Percentiles rank a stretch among this genome's conserved stretches.
Conservation (phyloP, 208 protist genomes). For the Crithidia bombi region DNA sequence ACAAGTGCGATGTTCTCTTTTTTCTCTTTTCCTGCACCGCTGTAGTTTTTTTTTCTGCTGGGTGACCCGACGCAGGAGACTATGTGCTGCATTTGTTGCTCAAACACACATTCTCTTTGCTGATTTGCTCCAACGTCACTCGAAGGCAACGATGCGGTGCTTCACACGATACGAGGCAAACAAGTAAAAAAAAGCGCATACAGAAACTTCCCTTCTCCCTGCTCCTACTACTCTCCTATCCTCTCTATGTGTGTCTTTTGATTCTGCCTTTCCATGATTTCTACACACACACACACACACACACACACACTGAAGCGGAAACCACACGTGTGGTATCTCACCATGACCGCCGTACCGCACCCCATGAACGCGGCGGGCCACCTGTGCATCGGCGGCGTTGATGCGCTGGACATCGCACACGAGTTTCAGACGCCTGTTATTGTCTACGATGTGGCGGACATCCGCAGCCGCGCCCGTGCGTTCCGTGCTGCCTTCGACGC, state of each 20-base stretch:
- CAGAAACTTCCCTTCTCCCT: too few species aligned
- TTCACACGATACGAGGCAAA: neutral
- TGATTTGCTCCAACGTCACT: too few species aligned
- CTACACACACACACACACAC: conserved; percentile 6
- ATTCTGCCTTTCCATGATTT: too few species aligned
- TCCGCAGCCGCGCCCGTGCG: conserved; percentile 5
- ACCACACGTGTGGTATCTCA: neutral
- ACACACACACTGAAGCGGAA: conserved; percentile 5
- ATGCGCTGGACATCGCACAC: neutral
- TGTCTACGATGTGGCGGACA: conserved; percentile 16
- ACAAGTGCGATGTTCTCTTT: neutral
- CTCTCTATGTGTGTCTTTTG: too few species aligned
- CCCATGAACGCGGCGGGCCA: conserved; percentile 10
- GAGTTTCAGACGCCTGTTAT: conserved; percentile 7
- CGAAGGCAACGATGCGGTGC: too few species aligned
- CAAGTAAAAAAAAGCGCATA: neutral
- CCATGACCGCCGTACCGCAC: neutral
- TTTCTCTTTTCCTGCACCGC: neutral
- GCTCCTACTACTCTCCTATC: too few species aligned
- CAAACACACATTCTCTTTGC: too few species aligned
- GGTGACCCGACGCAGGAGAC: too few species aligned
- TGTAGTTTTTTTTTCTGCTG: neutral
- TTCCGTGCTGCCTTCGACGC: conserved; percentile 15
- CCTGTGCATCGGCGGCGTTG: conserved; percentile 4
- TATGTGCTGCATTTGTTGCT: too few species aligned